Evolutionary conservation across 805 yeast genomes (phyloP).

Genomic region (Candida sakaeoensis): DNA sequence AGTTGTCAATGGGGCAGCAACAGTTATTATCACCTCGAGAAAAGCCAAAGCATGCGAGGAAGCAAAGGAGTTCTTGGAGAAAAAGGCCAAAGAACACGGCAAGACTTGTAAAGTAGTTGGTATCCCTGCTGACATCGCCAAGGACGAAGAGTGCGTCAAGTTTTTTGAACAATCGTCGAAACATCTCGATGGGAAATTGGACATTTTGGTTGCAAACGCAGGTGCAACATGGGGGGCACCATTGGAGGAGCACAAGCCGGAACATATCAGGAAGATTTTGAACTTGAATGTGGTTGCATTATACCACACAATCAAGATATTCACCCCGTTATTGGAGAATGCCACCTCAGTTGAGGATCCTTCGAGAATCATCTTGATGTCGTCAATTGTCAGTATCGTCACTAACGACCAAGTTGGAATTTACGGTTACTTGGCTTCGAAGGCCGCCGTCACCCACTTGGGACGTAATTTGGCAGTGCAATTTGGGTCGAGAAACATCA

Average conservation of each 20-base stretch:
- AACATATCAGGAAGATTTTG: constrained; percentile 60
- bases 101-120: constrained; percentile 31
- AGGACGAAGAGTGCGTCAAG: constrained; percentile 42
- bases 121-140: constrained; percentile 56
- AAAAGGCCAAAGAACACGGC: constrained; percentile 32
- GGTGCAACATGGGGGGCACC: constrained; percentile 80
- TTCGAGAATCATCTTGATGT: constrained; percentile 59
- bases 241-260: constrained; percentile 55
- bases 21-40: constrained; percentile 63
- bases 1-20: constrained; percentile 56
- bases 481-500: constrained; percentile 63
- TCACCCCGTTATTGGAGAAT: constrained; percentile 52
- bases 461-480: constrained; percentile 61
- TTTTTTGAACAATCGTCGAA: constrained; percentile 40
- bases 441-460: constrained; percentile 70
- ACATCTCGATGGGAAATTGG: constrained; percentile 43
- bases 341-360: constrained; percentile 57
- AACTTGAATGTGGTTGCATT: constrained; percentile 66
- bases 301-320: constrained; percentile 60
- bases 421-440: constrained; percentile 70
- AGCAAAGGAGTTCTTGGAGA: constrained; percentile 42
- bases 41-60: constrained; percentile 59
- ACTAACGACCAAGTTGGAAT: constrained; percentile 46
- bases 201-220: constrained; percentile 71
- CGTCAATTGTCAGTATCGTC: constrained; percentile 58